Base-by-base conservation (phyloP, 148 eudicot genomes). In the Nepenthes gracilis region DNA sequence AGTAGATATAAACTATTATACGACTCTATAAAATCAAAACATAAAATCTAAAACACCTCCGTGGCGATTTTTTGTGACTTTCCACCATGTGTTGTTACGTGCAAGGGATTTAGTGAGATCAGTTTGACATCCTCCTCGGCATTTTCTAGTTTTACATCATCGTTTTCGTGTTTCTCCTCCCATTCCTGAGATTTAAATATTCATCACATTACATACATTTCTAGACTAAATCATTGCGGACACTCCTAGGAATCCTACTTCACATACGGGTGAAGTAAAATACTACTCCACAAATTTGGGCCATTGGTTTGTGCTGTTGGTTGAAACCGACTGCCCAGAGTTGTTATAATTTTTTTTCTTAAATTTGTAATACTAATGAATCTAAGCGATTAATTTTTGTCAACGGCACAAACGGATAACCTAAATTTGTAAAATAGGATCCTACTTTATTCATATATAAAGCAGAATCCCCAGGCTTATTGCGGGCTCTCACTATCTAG, bases 41-140 rank as follows among this genome's bases (percentile, higher is more conserved):
- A n/a, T 33, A 14, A 53, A 63, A 13, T 38, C 33, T 32, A 0
- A 67, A 12, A 13, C 76, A 88, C 91, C 86, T 85, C 85, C 0
- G 81, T 78, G 62, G 83, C 55, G 57, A 61, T 64, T 5, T 66
- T 79, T 61, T 71, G 78, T 32, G 81, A 78, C 75, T 78, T 85
- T 58, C 74, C 73, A 33, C 74, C 75, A 65, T 58, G 55, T 38
- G 64, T 58, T 54, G 62, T 43, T 40, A 43, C 65, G 60, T 64
- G 43, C 35, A 9, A 32, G 33, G 50, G 55, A 54, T 59, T 62
- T 11, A 64, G 64, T 57, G 66, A 63, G 47, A 35, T 58, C 47
- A 73, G 50, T 63, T 70, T 81, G 13, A 58, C 56, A n/a, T 60
- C 77, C 23, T 59, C 72, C 63, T 68, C 80, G 47, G 64, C 37